phyloP scores from a whole-genome alignment of 768 basidiomycete species.

The Mycena alexandri region DNA sequence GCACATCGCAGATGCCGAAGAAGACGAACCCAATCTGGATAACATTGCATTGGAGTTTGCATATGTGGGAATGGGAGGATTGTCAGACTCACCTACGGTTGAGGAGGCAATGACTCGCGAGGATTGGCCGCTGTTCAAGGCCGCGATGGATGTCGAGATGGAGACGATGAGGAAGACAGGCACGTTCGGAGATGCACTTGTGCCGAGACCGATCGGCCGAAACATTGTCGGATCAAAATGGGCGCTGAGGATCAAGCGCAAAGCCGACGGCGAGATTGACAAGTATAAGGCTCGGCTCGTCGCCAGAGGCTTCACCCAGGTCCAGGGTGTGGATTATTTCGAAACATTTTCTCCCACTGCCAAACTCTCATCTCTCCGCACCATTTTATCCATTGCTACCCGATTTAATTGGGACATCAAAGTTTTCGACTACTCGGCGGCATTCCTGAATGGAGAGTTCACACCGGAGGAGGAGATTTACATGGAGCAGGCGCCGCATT shows the following conservation, averaged over 20 bases:
- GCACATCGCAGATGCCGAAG: background rate
- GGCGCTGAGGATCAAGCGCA: slow-evolving; percentile 49
- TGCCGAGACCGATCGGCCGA: slow-evolving; percentile 36
- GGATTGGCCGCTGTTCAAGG: slow-evolving; percentile 25
- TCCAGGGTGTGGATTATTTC: slow-evolving; percentile 45
- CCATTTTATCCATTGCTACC: slow-evolving; percentile 8
- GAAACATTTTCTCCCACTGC: slow-evolving; percentile 31
- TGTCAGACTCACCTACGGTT: slow-evolving; percentile 27
- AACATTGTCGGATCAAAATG: slow-evolving; percentile 43
- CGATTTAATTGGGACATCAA: slow-evolving; percentile 38
- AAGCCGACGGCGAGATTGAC: slow-evolving; percentile 47
- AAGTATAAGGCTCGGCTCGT: slow-evolving; percentile 44
- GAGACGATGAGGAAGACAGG: slow-evolving; percentile 22
- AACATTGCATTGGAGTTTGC: slow-evolving; percentile 3
- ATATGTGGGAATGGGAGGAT: slow-evolving; percentile 15
- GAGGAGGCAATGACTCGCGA: slow-evolving; percentile 23
- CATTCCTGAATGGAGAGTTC: slow-evolving; percentile 34
- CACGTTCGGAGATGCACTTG: slow-evolving; percentile 36
- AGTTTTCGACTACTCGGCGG: slow-evolving; percentile 30
- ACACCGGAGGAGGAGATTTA: slow-evolving; percentile 35
- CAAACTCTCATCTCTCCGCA: slow-evolving; percentile 12
- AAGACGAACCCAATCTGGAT: background rate
- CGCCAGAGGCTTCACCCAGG: background rate
- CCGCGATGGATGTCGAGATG: slow-evolving; percentile 20
- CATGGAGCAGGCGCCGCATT: slow-evolving; percentile 41